Conservation (phyloP, 2,329 filamentous ascomycete genomes). For the Fusarium buharicum region DNA sequence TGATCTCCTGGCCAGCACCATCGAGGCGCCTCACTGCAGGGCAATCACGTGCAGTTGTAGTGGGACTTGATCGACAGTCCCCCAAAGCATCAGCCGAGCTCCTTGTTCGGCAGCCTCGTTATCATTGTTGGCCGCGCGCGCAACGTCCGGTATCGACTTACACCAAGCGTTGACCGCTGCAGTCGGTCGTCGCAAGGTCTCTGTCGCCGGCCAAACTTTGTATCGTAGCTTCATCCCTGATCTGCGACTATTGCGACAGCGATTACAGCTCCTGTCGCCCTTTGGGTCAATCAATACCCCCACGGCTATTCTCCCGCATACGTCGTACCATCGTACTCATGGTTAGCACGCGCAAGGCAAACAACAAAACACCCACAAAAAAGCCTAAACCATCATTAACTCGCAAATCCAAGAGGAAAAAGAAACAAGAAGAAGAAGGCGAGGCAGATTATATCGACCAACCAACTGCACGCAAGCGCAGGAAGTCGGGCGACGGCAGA, state of each 20-base stretch:
- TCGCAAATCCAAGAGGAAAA: constrained; percentile 28
- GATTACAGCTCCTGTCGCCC: constrained; percentile 12
- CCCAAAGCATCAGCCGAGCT: constrained; percentile 37
- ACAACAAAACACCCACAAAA: constrained; percentile 34
- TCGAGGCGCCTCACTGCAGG: constrained; percentile 4
- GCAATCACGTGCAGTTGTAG: constrained; percentile 44
- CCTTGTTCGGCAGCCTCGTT: constrained; percentile 38
- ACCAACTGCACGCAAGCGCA: constrained; percentile 17
- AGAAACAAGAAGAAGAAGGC: constrained; percentile 6
- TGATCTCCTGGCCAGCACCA: constrained; percentile 12
- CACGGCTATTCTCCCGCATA: constrained; percentile 18
- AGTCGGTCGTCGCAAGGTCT: constrained; percentile 43
- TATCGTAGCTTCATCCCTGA: constrained; percentile 17
- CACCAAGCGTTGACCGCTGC: constrained; percentile 48
- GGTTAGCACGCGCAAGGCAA: constrained; percentile 46
- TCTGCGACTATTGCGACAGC: constrained; percentile 14
- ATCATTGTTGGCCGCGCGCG: constrained; percentile 42
- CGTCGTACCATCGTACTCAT: constrained; percentile 46
- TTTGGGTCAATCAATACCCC: constrained; percentile 6
- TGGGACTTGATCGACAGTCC: constrained; percentile 40
- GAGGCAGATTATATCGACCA: constrained; percentile 2
- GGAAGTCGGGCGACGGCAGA: constrained; percentile 3
- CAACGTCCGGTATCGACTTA: constrained; percentile 49
- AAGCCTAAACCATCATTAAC: constrained; percentile 35
- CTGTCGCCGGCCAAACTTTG: constrained; percentile 9